Evolutionary conservation across 352 stramenopile genomes (phyloP), one percentile per base, ranked within the genome.

Genomic region (Globisporangium nagaii): DNA sequence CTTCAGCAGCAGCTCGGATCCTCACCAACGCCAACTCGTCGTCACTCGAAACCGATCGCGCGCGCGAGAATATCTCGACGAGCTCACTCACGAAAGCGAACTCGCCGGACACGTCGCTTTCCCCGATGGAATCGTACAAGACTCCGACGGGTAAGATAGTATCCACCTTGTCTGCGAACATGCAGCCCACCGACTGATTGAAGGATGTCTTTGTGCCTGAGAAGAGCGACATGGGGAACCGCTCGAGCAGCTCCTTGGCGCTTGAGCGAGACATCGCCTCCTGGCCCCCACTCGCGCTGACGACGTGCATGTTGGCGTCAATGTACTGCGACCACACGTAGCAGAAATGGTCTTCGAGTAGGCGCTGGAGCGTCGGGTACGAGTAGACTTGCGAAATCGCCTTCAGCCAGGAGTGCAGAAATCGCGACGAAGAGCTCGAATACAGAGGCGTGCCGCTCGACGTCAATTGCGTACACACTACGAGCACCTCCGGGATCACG

Each of bases 341-440:
- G 19, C 66, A 72, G 50, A 92, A 89, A 51, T 92, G 78, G 40
- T 90, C 75, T 20, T 84, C 65, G 6, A 92, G 46, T 40, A 92
- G 62, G n/a, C 49, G 56, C 35, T 37, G 60, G 15, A 70, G 53
- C 2, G 50, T 72, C 24, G 58, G 30, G 22, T 93, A 90, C 28
- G 55, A 65, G 44, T 88, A 88, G 36, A 66, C 75, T 0, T 40
- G 22, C 8, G 68, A 63, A 30, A 90, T 80, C 8, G 66, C 56
- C 30, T 47, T 24, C 10, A 89, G 31, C 74, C 78, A 93, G 5
- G 32, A 41, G 40, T 71, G 71, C 35, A 83, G 57, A 24, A 75
- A 55, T 20, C 71, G 66, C 9, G 73, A 60, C 19, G 46, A 56
- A 8, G 57, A 53, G n/a, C 44, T 57, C 32, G 63, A 40, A 53